Percentiles rank a stretch among this genome's conserved stretches.
phyloP scores from a whole-genome alignment of 1,139 yeast species.

The Pichia sp. region DNA sequence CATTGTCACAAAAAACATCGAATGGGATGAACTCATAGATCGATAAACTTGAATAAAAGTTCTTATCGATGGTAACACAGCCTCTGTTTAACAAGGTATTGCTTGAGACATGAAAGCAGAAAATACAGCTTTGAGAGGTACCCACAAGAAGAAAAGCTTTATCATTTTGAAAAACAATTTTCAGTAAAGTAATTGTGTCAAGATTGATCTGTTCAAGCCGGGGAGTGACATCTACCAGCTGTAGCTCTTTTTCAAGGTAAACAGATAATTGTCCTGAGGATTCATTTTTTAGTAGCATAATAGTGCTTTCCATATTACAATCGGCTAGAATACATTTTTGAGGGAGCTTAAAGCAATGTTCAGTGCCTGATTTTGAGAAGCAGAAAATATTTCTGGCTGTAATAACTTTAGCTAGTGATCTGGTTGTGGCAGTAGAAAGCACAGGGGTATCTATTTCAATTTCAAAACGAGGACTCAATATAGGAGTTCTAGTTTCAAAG shows the following conservation, averaged over 20 bases:
- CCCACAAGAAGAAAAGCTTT: neutral
- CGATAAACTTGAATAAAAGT: no score
- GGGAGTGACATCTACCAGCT: no score
- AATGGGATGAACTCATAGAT: constrained; percentile 3
- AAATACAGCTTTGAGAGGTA: neutral
- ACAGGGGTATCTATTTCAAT: neutral
- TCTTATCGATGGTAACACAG: no score
- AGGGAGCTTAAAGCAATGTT: neutral
- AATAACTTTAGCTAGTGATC: neutral
- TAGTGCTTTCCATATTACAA: neutral
- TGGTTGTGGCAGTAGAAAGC: neutral
- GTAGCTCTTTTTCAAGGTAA: no score
- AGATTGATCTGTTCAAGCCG: neutral
- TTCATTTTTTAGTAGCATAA: neutral
- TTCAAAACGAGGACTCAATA: neutral
- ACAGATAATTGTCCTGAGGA: no score
- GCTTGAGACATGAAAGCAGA: neutral
- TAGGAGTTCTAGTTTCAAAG: constrained; percentile 2
- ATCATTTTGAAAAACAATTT: neutral
- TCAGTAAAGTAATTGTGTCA: neutral
- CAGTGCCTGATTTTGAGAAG: neutral
- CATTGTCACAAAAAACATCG: neutral
- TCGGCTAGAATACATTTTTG: constrained; percentile 1
- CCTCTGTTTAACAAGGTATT: no score
- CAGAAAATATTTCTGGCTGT: neutral